These are phyloP conservation scores for Pelagophyceae sp. DNA, from an alignment of 352 stramenopile species.

Conservation along the genomic window DNA sequence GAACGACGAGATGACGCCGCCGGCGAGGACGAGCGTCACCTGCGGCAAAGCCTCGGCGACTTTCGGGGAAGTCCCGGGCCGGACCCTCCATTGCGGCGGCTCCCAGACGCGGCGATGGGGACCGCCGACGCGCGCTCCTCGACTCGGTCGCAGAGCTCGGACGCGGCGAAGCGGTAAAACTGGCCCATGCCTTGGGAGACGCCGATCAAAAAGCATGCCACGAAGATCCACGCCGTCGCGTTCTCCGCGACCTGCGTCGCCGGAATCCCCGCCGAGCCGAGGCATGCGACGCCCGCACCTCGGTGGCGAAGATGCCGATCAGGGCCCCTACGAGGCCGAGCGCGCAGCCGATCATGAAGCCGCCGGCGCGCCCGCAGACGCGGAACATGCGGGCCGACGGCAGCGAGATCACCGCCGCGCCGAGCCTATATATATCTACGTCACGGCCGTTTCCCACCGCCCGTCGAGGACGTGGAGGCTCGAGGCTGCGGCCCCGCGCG, in stretches of 20 bases:
- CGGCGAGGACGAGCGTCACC: constrained; percentile 27
- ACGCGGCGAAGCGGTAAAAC: constrained; percentile 29
- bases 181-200: constrained; percentile 27
- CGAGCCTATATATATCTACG: no score
- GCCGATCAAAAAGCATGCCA: constrained; percentile 28
- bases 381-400: constrained; percentile 7
- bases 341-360: constrained; percentile 25
- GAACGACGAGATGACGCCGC: constrained; percentile 26
- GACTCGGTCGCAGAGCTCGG: constrained; percentile 23
- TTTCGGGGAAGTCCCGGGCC: no score
- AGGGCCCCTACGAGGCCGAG: constrained; percentile 18
- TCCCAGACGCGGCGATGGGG: no score
- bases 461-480: no score
- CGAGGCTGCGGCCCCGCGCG: no score
- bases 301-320: constrained; percentile 18
- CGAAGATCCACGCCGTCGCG: background rate
- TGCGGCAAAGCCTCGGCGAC: no score
- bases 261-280: no score
- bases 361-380: constrained; percentile 5
- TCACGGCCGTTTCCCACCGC: no score
- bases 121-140: constrained; percentile 15
- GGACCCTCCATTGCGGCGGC: no score
- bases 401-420: constrained; percentile 23
- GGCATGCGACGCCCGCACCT: no score
- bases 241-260: no score